Percentiles rank a stretch among this genome's conserved stretches.
phyloP scores from a whole-genome alignment of 2,329 filamentous ascomycete species.

The Verticillium tricorpus region DNA sequence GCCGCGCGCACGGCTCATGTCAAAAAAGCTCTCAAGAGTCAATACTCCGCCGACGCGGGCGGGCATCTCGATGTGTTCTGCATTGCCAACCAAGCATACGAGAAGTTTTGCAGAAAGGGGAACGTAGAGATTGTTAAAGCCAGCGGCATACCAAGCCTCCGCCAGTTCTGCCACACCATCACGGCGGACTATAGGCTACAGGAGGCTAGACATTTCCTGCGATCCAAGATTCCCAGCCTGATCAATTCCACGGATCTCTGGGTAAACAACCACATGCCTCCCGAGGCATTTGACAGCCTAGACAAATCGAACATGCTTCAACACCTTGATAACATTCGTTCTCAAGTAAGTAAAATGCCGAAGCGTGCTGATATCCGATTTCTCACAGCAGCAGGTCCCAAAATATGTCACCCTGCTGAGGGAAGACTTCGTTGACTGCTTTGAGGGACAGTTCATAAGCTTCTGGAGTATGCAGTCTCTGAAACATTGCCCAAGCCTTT shows the following conservation, averaged over 20 bases:
- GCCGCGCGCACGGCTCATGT: constrained; percentile 24
- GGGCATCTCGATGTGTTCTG: constrained; percentile 26
- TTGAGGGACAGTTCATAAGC: constrained; percentile 11
- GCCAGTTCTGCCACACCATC: constrained; percentile 25
- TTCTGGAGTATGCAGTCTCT: constrained; percentile 11
- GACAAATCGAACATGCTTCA: neutral
- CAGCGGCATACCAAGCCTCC: constrained; percentile 26
- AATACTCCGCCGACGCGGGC: constrained; percentile 19
- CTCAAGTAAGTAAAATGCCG: neutral
- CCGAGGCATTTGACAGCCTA: neutral
- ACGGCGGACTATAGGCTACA: constrained; percentile 24
- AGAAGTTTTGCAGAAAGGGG: constrained; percentile 24
- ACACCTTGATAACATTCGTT: neutral
- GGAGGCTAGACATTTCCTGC: constrained; percentile 23
- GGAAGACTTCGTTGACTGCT: constrained; percentile 9
- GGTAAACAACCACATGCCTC: constrained; percentile 10
- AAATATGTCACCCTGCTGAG: neutral
- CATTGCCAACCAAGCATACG: constrained; percentile 27
- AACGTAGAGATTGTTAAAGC: constrained; percentile 19
- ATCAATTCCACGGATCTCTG: constrained; percentile 24
- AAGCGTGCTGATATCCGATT: neutral
- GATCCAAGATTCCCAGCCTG: constrained; percentile 18
- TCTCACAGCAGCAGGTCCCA: constrained; percentile 7
- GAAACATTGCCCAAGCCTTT: neutral
- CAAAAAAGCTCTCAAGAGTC: constrained; percentile 17